Evolutionary conservation across 2,329 filamentous ascomycete species (phyloP).

Genomic region (Phyllosticta citribraziliensis): DNA sequence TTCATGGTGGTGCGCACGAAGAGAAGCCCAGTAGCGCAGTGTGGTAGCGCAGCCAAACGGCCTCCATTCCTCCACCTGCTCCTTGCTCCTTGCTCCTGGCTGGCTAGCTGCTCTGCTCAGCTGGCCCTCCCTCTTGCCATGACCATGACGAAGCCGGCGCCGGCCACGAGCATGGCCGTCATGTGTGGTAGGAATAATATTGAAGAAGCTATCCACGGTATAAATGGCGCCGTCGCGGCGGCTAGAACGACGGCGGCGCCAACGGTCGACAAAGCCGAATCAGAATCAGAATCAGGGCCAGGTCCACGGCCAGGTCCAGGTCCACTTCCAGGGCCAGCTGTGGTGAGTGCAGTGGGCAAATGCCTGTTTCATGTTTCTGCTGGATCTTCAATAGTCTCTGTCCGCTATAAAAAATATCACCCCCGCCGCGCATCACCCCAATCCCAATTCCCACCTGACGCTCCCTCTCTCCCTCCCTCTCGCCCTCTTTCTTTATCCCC

Average conservation of each 20-base stretch:
- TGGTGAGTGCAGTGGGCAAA: slow-evolving; percentile 2
- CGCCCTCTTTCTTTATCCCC: background rate
- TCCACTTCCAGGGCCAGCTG: background rate
- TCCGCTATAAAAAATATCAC: slow-evolving; percentile 5
- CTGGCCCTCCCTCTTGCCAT: background rate
- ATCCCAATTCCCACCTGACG: background rate
- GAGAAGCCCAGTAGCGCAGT: background rate
- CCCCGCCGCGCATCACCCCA: slow-evolving; percentile 1
- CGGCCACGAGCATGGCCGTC: background rate
- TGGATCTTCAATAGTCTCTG: background rate
- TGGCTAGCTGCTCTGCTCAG: background rate
- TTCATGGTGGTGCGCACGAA: slow-evolving; percentile 2
- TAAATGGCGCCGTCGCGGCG: background rate
- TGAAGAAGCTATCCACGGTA: background rate
- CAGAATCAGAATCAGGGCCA: background rate
- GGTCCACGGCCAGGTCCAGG: background rate
- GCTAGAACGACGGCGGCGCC: background rate
- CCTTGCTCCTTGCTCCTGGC: background rate
- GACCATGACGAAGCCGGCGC: background rate
- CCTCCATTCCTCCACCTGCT: background rate
- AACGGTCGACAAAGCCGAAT: background rate
- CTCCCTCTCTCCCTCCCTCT: background rate
- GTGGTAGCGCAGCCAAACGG: background rate
- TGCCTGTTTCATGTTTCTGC: slow-evolving; percentile 10
- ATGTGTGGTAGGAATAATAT: background rate